Evolutionary conservation across 1,139 yeast species (phyloP).

Genomic region (Debaryomyces fabryi): DNA sequence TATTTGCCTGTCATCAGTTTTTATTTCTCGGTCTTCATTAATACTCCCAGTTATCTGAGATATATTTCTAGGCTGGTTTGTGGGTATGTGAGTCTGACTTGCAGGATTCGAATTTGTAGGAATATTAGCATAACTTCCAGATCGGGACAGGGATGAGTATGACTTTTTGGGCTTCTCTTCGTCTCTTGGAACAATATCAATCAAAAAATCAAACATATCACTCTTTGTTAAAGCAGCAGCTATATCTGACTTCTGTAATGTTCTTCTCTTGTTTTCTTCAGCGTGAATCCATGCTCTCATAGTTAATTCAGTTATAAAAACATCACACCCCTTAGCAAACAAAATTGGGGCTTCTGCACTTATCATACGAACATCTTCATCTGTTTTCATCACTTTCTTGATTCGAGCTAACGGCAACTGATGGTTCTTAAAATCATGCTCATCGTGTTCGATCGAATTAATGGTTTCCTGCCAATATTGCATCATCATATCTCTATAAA

Average conservation of each 20-base stretch:
- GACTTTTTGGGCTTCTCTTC: conserved; percentile 59
- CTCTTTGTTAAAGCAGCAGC: conserved; percentile 93
- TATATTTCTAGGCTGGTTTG: conserved; percentile 3
- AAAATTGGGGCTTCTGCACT: conserved; percentile 97
- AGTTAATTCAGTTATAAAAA: conserved; percentile 92
- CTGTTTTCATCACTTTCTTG: conserved; percentile 96
- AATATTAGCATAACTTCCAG: conserved; percentile 16
- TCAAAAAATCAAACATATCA: conserved; percentile 95
- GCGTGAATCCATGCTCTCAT: conserved; percentile 99
- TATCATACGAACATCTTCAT: conserved; percentile 95
- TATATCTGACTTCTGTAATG: conserved; percentile 90
- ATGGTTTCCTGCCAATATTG: conserved; percentile 97
- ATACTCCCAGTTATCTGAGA: conserved; percentile 3
- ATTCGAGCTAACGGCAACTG: conserved; percentile 93
- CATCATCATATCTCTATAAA: conserved; percentile 84
- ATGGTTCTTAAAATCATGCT: conserved; percentile 90
- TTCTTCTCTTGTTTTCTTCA: conserved; percentile 91
- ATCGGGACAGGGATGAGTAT: conserved; percentile 19
- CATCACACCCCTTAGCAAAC: conserved; percentile 97
- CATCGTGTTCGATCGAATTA: conserved; percentile 85
- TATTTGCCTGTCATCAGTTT: conserved; percentile 6
- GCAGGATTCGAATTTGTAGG: conserved; percentile 6
- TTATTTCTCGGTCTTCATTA: conserved; percentile 8
- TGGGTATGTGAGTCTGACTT: conserved; percentile 11
- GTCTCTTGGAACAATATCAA: conserved; percentile 92